phyloP scores from a whole-genome alignment of 345 rosid genomes.

The Viola odorata region DNA sequence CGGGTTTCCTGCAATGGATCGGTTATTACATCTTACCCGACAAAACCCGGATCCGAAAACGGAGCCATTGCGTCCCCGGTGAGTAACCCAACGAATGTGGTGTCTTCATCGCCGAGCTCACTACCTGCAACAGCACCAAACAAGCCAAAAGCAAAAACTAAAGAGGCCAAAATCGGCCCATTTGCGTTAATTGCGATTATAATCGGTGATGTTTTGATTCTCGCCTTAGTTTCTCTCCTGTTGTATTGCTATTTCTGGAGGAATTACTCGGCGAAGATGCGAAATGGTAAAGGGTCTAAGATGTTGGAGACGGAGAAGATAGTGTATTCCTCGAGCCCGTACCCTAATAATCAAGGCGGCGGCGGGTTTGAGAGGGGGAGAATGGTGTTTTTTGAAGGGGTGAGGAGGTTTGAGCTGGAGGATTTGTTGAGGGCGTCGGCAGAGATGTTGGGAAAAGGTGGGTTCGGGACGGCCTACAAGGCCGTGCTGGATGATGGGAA shows the following conservation, averaged over 20 bases:
- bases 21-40: slow-evolving; percentile 31
- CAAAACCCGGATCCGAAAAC: slow-evolving; percentile 48
- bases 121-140: slow-evolving; percentile 18
- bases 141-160: not conserved
- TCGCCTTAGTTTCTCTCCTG: slow-evolving; percentile 56
- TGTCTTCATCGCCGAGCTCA: slow-evolving; percentile 66
- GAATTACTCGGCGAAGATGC: slow-evolving; percentile 42
- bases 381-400: slow-evolving; percentile 92
- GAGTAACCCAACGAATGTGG: slow-evolving; percentile 33
- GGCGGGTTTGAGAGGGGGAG: slow-evolving; percentile 57
- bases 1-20: slow-evolving; percentile 28
- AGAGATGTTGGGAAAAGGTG: slow-evolving; percentile 94
- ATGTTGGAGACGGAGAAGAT: slow-evolving; percentile 77
- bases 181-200: slow-evolving; percentile 58
- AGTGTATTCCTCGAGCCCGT: slow-evolving; percentile 80
- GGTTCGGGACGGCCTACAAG: slow-evolving; percentile 88
- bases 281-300: slow-evolving; percentile 54
- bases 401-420: slow-evolving; percentile 69
- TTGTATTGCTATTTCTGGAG: slow-evolving; percentile 92
- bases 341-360: slow-evolving; percentile 37
- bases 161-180: slow-evolving; percentile 41
- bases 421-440: slow-evolving; percentile 89
- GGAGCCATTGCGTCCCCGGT: slow-evolving; percentile 61
- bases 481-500: slow-evolving; percentile 82
- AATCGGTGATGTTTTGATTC: slow-evolving; percentile 57